These are phyloP conservation scores for Colletotrichum musae DNA, from an alignment of 2,329 filamentous ascomycete genomes.

Conservation along the genomic window DNA sequence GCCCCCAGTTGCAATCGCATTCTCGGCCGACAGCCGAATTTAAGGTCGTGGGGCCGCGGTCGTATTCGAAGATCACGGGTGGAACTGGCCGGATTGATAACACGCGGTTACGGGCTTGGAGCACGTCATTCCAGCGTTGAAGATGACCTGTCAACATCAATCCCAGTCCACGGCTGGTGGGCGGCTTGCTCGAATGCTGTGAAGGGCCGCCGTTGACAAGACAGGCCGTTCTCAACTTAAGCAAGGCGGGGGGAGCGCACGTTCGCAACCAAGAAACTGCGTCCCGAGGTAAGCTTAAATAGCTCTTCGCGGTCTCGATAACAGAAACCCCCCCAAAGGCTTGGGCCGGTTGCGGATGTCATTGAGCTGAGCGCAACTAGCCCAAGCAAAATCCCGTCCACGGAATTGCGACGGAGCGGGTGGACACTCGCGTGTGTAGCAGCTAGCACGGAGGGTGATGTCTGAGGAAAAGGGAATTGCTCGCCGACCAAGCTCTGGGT, in stretches of 20 bases:
- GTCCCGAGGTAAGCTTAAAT: neutral
- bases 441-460: too few species aligned
- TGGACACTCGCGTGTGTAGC: too few species aligned
- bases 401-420: too few species aligned
- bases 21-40: slow-evolving; percentile 22
- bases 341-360: neutral
- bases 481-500: neutral
- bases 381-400: too few species aligned
- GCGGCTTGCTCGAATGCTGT: slow-evolving; percentile 3
- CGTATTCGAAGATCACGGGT: slow-evolving; percentile 29
- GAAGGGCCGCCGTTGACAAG: neutral
- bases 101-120: slow-evolving; percentile 13
- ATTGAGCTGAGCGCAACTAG: neutral
- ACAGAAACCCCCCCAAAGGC: too few species aligned
- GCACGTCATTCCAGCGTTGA: slow-evolving; percentile 13
- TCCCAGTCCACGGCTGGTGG: neutral
- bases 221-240: slow-evolving; percentile 11
- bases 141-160: neutral
- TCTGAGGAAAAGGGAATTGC: too few species aligned
- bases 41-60: slow-evolving; percentile 28
- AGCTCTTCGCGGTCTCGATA: neutral
- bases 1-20: neutral
- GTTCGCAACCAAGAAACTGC: neutral
- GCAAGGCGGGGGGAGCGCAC: slow-evolving; percentile 11
- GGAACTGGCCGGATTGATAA: neutral